Base-by-base conservation (phyloP, 2,329 filamentous ascomycete species). In the Akanthomyces muscarius region DNA sequence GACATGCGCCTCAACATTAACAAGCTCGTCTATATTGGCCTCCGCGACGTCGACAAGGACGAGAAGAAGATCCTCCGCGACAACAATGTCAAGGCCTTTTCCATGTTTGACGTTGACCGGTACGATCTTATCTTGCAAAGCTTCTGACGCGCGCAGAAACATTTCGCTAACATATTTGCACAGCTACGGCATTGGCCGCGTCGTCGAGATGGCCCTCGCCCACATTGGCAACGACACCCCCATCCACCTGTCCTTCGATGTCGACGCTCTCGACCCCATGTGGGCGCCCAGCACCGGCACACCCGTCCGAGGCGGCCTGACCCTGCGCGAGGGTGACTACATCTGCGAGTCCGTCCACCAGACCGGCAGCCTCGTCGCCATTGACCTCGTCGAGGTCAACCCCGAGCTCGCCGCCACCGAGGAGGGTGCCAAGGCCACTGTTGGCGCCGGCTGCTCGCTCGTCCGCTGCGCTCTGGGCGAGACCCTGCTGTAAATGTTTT, bases 31-130 rank as follows among this genome's bases (percentile, higher is more conserved):
- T 99, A 99, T 78, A 99, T 99, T 74, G 95, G 93, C 38, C 82
- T 99, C 71, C 84, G 95, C 48, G 95, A 98, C 73, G 92, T 98
- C 36, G 95, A 99, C 74, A 77, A 85, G n/a, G 91, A 87, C 48
- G 95, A 99, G 87, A 98, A 97, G 88, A 85, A 87, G 79, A 91
- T 97, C 65, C 80, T 99, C 67, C 84, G 89, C 63, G 91, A 98
- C 68, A 82, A 98, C 72, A 89, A 89, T 48, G 95, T 99, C 81
- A 94, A 91, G 81, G 94, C 94, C 4, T 99, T 98, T 73, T 94
- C 89, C 79, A 99, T 99, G 95, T 95, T 97, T 74, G 95, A 99
- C 74, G 90, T 99, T 75, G 95, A 99, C 77, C 84, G 86, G 89
- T 92, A 80, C 70, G 83, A 73, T 56, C 28, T 13, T 44, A 56